Conservation (phyloP, 163 green algal species). For the Coccomyxa subellipsoidea region DNA sequence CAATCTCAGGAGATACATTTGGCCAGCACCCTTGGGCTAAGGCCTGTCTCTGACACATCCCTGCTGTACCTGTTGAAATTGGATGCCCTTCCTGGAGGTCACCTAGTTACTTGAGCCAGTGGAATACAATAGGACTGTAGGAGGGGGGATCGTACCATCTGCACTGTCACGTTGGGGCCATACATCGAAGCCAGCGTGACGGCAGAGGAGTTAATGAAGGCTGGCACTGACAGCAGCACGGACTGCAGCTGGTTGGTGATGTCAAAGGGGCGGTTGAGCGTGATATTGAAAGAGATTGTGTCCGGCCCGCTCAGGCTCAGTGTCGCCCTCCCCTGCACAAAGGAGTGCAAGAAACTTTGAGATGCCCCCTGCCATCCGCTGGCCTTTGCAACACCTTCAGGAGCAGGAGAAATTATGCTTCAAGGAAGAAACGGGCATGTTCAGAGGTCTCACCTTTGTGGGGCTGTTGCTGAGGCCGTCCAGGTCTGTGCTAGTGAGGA, state of each 20-base stretch:
- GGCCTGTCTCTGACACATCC: no score
- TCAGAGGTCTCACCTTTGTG: not conserved
- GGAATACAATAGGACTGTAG: not conserved
- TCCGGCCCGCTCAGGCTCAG: not conserved
- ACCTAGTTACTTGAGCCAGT: no score
- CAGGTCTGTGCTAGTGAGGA: not conserved
- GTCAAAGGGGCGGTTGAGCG: not conserved
- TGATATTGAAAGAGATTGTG: not conserved
- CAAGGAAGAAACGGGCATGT: not conserved
- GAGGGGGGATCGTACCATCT: not conserved
- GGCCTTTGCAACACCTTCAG: not conserved
- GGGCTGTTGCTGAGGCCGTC: not conserved
- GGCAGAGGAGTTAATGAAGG: conserved; percentile 3
- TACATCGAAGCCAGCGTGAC: not conserved
- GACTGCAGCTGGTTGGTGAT: not conserved
- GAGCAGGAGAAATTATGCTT: not conserved
- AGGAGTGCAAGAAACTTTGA: not conserved
- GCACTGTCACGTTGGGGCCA: not conserved
- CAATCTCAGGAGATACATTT: no score
- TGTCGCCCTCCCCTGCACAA: not conserved
- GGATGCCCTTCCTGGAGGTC: no score
- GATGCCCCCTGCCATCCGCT: not conserved
- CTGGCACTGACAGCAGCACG: not conserved
- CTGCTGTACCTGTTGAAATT: no score
- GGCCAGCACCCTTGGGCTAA: no score